Conservation (phyloP, 2,329 filamentous ascomycete species). For the Raffaelea ambrosiae region DNA sequence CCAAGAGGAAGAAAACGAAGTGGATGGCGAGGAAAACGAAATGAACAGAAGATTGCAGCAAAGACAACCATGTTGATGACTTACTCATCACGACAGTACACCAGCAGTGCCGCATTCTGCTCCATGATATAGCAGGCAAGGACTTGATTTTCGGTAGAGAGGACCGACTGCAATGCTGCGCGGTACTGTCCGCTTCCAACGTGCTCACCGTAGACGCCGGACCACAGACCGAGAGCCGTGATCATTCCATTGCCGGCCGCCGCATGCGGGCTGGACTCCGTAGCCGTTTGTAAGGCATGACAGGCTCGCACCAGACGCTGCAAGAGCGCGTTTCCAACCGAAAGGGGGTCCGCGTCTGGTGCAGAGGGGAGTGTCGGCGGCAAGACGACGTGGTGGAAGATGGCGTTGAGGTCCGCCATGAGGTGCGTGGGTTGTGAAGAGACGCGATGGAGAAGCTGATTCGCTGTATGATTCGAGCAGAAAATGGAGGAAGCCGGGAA, state of each 20-base stretch:
- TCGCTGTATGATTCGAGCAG: no score
- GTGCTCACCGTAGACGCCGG: not conserved
- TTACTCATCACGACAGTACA: slow-evolving; percentile 12
- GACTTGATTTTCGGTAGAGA: not conserved
- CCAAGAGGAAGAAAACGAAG: no score
- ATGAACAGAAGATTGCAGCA: not conserved
- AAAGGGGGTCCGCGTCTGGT: not conserved
- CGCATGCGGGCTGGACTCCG: not conserved
- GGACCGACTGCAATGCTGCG: not conserved
- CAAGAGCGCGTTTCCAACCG: not conserved
- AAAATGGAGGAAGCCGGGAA: no score
- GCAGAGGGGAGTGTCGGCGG: slow-evolving; percentile 2
- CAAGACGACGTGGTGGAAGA: slow-evolving; percentile 8
- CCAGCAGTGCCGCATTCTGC: slow-evolving; percentile 23
- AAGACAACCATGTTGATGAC: not conserved
- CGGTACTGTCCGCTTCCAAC: not conserved
- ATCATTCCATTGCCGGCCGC: no score
- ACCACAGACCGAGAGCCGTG: not conserved
- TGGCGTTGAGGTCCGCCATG: not conserved
- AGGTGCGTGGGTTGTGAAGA: no score
- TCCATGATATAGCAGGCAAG: slow-evolving; percentile 3
- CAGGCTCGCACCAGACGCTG: slow-evolving; percentile 1
- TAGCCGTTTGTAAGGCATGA: not conserved
- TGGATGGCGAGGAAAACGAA: no score
- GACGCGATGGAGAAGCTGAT: no score